Percentiles rank a stretch among this genome's conserved stretches.
Conservation (phyloP, 75 land plant species). For the Sequoiadendron giganteum region DNA sequence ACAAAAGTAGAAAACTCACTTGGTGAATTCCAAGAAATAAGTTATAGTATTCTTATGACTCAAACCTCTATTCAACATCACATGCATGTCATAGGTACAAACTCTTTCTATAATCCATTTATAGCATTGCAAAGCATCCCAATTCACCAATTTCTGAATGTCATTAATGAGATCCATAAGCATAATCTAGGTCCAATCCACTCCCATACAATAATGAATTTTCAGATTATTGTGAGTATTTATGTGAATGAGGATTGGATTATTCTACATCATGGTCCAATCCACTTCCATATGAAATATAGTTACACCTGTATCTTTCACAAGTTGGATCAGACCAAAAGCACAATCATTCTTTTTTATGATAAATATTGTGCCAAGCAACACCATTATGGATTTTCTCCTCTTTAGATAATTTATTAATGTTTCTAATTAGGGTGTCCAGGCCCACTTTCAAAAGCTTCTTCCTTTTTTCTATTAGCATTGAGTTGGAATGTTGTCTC, state of each 20-base stretch:
- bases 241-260: not conserved
- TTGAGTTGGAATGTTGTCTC: slow-evolving; percentile 20
- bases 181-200: not conserved
- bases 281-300: slow-evolving; percentile 95
- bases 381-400: slow-evolving; percentile 61
- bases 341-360: slow-evolving; percentile 74
- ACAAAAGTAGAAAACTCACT: slow-evolving; percentile 24
- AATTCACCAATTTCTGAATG: no score
- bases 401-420: slow-evolving; percentile 43
- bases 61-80: slow-evolving; percentile 99
- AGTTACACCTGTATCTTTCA: slow-evolving; percentile 71
- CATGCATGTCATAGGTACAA: slow-evolving; percentile 82
- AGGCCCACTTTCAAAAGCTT: slow-evolving; percentile 66
- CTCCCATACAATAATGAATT: not conserved
- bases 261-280: slow-evolving; percentile 48
- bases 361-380: slow-evolving; percentile 94
- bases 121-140: slow-evolving; percentile 80
- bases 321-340: slow-evolving; percentile 98
- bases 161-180: no score
- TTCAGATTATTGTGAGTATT: not conserved
- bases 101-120: slow-evolving; percentile 82
- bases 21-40: slow-evolving; percentile 88
- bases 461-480: slow-evolving; percentile 29
- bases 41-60: slow-evolving; percentile 78
- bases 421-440: slow-evolving; percentile 87